Base-by-base conservation (phyloP, 192 early-diverging fungal species). In the Phlyctochytrium arcticum region DNA sequence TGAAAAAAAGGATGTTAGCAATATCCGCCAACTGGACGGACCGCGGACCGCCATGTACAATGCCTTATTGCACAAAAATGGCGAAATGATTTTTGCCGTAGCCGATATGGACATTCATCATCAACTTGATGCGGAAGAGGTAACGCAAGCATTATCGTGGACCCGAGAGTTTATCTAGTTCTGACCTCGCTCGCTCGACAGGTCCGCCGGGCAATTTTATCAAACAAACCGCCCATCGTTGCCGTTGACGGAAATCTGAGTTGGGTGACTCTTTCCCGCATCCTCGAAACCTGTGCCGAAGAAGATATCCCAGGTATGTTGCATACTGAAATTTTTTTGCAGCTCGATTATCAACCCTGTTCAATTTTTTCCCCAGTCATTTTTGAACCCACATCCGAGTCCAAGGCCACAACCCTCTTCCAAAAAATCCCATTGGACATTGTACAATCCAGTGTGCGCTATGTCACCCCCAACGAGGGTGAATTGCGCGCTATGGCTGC, bases 21-120 rank as follows among this genome's bases (percentile, higher is more conserved):
- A 10, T 15, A n/a, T 24, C 0, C 15, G 27, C 42, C 0, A 66
- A 15, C n/a, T 65, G 1, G 32, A 23, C 12, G 49, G 49, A 19
- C 19, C 10, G 17, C 49, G 24, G 12, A 96, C 92, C 0, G 94
- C 89, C 0, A 77, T 88, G 1, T 96, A 95, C 72, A 94, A 84
- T 50, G 89, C 92, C 3, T 55, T 99, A 12, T 87, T 94, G 62
- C 54, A 75, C 15, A 42, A 74, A 1, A 65, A 82, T 32, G 96
- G 96, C 7, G 79, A 89, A 17, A 69, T 94, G 24, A 15, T 93
- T 0, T 72, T 80, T 7, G 96, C 92, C 3, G 89, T 97, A 0
- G 95, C 94, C 12, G 96, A 99, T 59, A 99, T 99, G 96, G 75
- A 73, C 31, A 86, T 96, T 19, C 90, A 92, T 69, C 79, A 74